Evolutionary conservation across 331 rosid genomes (phyloP).

Genomic region (Telfairia occidentalis): DNA sequence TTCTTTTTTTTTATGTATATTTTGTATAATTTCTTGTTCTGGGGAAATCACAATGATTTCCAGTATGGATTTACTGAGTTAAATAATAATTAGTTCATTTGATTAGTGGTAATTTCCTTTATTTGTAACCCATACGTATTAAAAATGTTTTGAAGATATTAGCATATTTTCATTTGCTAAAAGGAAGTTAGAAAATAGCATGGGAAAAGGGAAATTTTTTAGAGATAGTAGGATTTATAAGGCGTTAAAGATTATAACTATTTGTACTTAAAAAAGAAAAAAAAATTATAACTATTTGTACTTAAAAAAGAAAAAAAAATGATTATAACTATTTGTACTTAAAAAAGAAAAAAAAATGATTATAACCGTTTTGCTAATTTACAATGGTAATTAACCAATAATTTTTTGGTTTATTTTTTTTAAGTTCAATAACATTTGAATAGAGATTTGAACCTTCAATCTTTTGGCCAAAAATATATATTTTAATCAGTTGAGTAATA

Average conservation of each 20-base stretch:
- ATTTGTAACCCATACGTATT: not conserved
- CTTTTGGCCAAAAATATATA: no score
- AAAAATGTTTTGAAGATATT: not conserved
- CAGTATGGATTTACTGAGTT: slow-evolving; percentile 5
- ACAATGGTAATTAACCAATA: not conserved
- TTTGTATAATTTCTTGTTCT: not conserved
- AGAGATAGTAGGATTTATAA: not conserved
- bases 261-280: no score
- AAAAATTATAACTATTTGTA: no score
- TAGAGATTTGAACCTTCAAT: no score
- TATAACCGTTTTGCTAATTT: not conserved
- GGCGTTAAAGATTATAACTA: not conserved
- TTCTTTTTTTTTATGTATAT: not conserved
- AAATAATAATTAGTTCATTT: not conserved
- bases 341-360: no score
- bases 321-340: no score
- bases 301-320: no score
- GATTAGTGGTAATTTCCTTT: not conserved
- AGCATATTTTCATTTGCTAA: not conserved
- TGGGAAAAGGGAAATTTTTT: not conserved
- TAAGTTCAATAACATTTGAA: no score
- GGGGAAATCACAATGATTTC: not conserved
- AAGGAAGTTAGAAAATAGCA: not conserved
- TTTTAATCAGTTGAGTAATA: no score
- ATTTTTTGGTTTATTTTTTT: no score